These are phyloP conservation scores for Diaporthe citrichinensis DNA, from an alignment of 2,329 filamentous ascomycete species.

Conservation along the genomic window DNA sequence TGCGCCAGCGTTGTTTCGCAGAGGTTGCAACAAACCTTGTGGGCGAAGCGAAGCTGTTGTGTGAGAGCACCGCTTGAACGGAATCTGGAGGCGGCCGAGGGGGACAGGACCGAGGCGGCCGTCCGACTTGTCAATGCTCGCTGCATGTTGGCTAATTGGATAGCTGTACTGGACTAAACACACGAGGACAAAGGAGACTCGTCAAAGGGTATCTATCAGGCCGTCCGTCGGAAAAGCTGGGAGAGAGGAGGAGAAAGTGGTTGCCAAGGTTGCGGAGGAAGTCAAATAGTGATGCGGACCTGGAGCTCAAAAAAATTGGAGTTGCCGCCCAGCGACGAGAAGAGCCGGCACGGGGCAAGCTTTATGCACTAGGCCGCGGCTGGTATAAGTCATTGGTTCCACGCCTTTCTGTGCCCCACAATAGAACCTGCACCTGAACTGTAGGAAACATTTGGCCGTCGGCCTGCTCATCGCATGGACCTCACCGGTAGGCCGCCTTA, in stretches of 20 bases:
- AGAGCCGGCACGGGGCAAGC: conserved; percentile 36
- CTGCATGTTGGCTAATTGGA: conserved; percentile 80
- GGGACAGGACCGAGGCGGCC: conserved; percentile 84
- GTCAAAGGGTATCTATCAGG: conserved; percentile 46
- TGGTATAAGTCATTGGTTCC: conserved; percentile 33
- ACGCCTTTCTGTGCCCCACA: conserved; percentile 33
- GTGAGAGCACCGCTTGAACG: conserved; percentile 76
- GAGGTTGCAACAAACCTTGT: conserved; percentile 79
- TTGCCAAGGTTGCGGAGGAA: conserved; percentile 24
- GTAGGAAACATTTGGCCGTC: not conserved
- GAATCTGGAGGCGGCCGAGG: conserved; percentile 74
- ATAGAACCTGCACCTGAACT: conserved; percentile 14
- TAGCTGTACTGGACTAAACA: conserved; percentile 49
- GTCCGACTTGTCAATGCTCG: conserved; percentile 88
- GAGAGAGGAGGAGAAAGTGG: conserved; percentile 12
- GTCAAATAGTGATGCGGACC: conserved; percentile 32
- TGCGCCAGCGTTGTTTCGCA: not conserved
- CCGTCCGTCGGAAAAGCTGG: conserved; percentile 34
- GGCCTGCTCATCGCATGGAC: not conserved
- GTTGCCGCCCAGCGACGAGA: conserved; percentile 42
- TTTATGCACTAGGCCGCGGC: conserved; percentile 29
- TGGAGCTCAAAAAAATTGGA: conserved; percentile 42
- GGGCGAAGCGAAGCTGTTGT: conserved; percentile 95
- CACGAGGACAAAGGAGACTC: conserved; percentile 45
- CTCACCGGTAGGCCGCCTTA: not conserved